Percentiles rank a stretch among this genome's conserved stretches.
Conservation (phyloP, 306 rosid genomes). For the Benincasa hispida region DNA sequence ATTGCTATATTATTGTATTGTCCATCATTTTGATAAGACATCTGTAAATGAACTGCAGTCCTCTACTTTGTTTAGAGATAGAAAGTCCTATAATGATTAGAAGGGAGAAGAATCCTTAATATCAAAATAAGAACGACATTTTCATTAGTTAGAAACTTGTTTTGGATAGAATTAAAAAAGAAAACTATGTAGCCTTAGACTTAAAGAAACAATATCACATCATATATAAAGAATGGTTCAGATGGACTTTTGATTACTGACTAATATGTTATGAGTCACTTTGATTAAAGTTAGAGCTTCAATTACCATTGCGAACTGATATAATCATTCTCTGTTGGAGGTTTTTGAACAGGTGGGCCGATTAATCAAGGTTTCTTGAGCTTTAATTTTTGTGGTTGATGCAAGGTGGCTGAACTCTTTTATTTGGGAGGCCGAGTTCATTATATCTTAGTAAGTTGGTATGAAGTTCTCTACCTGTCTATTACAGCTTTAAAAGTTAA, state of each 20-base stretch:
- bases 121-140: not conserved
- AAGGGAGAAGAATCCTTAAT: not conserved
- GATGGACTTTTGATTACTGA: not conserved
- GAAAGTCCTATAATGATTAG: not conserved
- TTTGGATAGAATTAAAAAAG: not conserved
- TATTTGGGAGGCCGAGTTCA: not conserved
- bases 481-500: not conserved
- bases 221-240: not conserved
- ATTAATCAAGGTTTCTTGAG: not conserved
- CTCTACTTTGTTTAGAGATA: not conserved
- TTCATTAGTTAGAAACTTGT: not conserved
- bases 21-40: not conserved
- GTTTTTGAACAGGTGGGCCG: slow-evolving; percentile 1
- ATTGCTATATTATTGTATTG: not conserved
- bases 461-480: slow-evolving; percentile 5
- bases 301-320: not conserved
- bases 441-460: not conserved
- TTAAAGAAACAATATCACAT: not conserved
- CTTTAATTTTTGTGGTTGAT: not conserved
- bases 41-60: not conserved
- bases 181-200: not conserved
- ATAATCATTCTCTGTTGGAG: not conserved
- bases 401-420: slow-evolving; percentile 2
- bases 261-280: not conserved
- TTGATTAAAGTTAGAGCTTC: not conserved